Evolutionary conservation across 192 early-diverging fungal species (phyloP).

Genomic region (Coemansia sp.): DNA sequence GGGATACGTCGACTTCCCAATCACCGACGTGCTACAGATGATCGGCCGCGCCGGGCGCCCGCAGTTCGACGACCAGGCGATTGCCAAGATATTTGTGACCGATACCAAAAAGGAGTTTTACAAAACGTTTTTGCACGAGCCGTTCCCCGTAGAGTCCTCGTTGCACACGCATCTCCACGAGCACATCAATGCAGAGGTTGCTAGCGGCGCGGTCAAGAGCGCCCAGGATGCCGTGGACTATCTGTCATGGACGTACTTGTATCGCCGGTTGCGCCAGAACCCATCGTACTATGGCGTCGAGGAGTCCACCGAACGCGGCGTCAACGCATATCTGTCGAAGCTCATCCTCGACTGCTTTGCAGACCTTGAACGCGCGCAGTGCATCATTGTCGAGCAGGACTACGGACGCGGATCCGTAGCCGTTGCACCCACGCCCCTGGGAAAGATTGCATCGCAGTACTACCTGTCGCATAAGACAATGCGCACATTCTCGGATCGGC

Average conservation of each 20-base stretch:
- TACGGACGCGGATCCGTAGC: constrained; percentile 15
- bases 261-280: constrained; percentile 86
- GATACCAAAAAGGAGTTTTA: constrained; percentile 98
- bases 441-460: constrained; percentile 87
- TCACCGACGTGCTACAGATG: constrained; percentile 99
- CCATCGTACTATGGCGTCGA: constrained; percentile 93
- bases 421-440: constrained; percentile 71
- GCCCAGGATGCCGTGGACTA: constrained; percentile 96
- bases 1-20: constrained; percentile 94
- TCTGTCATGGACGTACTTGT: constrained; percentile 95
- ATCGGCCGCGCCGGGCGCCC: constrained; percentile 96
- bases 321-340: constrained; percentile 77
- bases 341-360: constrained; percentile 71
- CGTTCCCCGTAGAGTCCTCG: constrained; percentile 87
- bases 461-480: constrained; percentile 87
- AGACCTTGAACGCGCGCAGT: constrained; percentile 68
- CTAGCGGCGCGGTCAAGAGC: constrained; percentile 76
- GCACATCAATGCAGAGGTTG: constrained; percentile 95
- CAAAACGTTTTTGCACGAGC: constrained; percentile 95
- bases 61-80: constrained; percentile 91
- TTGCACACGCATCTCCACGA: constrained; percentile 75
- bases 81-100: constrained; percentile 91
- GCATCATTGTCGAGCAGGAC: constrained; percentile 62
- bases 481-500: constrained; percentile 59
- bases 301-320: constrained; percentile 63